Base-by-base conservation (phyloP, 805 yeast species). In the Candida adriatica region DNA sequence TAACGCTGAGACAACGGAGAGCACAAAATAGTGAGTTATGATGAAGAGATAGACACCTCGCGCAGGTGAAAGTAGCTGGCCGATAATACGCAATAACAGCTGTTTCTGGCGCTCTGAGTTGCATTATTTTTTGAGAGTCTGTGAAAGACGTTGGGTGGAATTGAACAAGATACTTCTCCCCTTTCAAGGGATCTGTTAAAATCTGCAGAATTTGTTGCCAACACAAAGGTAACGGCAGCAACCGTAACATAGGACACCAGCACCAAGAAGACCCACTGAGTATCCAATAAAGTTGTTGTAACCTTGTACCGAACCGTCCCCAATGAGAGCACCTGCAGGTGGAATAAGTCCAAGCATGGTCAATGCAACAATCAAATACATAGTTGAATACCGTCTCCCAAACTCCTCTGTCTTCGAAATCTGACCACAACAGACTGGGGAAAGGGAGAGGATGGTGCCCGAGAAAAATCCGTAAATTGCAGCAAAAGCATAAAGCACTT, bases 361-460 rank as follows among this genome's bases (percentile, higher is more conserved):
- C 42, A 75, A 63, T 2, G 82, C 66, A 7, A 73, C 77, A 43
- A 73, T 58, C 27, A 72, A 68, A 48, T 75, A 78, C 55, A 75
- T 67, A 5, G 75, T 68, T 3, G 76, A 70, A 43, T 71, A 72
- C 18, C 73, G 62, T 45, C 62, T 64, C 20, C 79, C 79, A 51
- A 69, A 71, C 35, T 59, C 65, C 26, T 68, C 68, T 4, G 68
- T 64, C 25, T 66, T 66, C 13, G 76, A 68, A 24, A 75, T 72
- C 35, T 73, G 75, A 1, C 75, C 78, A 38, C 75, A 62, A 40
- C 79, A 70, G 4, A 73, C 75, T 4, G 81, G 80, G 18, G 72
- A 61, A 29, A 74, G 50, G 3, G 78, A 66, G 37, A 73, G 61
- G 3, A 72, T 68, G 4, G 78, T 64, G 8, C 77, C 73, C 8